phyloP scores from a whole-genome alignment of 352 stramenopile genomes.

The Pythium dissotocum region DNA sequence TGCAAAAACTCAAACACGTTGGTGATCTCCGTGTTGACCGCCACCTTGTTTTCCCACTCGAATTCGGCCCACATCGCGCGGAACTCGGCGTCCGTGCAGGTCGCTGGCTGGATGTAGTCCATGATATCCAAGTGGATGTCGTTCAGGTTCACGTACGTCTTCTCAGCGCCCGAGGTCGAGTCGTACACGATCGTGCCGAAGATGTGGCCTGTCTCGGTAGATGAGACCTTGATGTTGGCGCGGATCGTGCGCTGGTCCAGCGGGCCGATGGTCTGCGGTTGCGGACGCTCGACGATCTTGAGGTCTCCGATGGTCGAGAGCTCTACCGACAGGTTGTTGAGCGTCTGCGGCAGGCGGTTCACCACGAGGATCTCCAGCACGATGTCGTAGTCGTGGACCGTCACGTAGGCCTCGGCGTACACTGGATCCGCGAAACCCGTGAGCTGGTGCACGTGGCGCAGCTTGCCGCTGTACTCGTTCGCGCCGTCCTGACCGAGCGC shows the following conservation, averaged over 20 bases:
- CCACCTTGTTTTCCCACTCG: constrained; percentile 99
- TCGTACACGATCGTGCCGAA: constrained; percentile 99
- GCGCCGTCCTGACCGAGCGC: constrained; percentile 91
- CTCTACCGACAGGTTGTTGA: constrained; percentile 99
- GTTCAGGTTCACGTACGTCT: constrained; percentile 99
- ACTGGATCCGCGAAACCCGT: constrained; percentile 99
- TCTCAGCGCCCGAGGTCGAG: constrained; percentile 94
- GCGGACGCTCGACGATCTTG: constrained; percentile 99
- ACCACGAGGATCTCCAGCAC: constrained; percentile 99
- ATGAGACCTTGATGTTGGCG: constrained; percentile 99
- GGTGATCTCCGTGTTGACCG: constrained; percentile 96
- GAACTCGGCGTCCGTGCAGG: constrained; percentile 96
- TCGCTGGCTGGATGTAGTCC: constrained; percentile 99
- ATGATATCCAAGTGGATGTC: constrained; percentile 99
- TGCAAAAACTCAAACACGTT: constrained; percentile 98
- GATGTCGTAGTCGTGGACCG: constrained; percentile 99
- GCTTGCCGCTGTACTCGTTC: constrained; percentile 89
- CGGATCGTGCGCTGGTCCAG: constrained; percentile 96
- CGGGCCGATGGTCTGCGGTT: constrained; percentile 97
- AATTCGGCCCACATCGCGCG: constrained; percentile 99
- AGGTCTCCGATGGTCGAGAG: constrained; percentile 99
- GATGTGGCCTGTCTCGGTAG: constrained; percentile 99
- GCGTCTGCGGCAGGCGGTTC: constrained; percentile 97
- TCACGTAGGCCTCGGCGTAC: constrained; percentile 99
- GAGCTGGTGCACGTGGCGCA: constrained; percentile 98